Evolutionary conservation across 164 flowering plant species (phyloP), one percentile per base, ranked within the genome.

Genomic region (Aristolochia contorta): DNA sequence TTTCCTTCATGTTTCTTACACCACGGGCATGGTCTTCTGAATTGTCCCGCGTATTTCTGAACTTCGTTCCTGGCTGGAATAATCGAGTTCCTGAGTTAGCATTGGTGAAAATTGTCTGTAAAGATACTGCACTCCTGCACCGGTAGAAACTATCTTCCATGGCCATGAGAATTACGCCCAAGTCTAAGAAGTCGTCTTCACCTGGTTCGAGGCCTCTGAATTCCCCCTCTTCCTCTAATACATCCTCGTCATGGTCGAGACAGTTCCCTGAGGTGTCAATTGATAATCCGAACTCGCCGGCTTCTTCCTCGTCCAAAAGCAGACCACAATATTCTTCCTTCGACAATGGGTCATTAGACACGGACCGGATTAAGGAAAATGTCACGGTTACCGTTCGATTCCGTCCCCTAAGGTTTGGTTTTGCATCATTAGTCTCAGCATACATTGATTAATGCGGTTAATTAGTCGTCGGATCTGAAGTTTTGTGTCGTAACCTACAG

Each of bases 381-480:
- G 97, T 93, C 30, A 84, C 87, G 0, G 99, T 93, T 24, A 90
- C 99, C 0, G 96, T 90, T 47, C 90, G 97, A 20, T 90, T 93
- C 74, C 96, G 99, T 7, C 99, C 99, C 0, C 87, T 93, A 53
- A 93, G 94, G 99, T 92, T 43, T 48, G 24, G 32, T 25, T 47
- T 62, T 33, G 1, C 24, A 21, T 56, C 25, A 47, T 23, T 8
- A 19, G 21, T 62, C 21, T 54, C 30, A 52, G 20, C 33, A 0
- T 60, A n/a, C 23, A 13, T 4, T 61, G 56, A 8, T 13, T 48
- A 25, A 6, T 50, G 21, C 54, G n/a, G n/a, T 67, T 47, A 7
- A 5, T 22, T 57, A 37, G 23, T 54, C 25, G n/a, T 18, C 48
- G 23, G 55, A 20, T 72, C 65, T 20, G 20, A 45, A 51, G 69